Conservation (phyloP, 2,329 filamentous ascomycete species). For the Fusarium piperis region DNA sequence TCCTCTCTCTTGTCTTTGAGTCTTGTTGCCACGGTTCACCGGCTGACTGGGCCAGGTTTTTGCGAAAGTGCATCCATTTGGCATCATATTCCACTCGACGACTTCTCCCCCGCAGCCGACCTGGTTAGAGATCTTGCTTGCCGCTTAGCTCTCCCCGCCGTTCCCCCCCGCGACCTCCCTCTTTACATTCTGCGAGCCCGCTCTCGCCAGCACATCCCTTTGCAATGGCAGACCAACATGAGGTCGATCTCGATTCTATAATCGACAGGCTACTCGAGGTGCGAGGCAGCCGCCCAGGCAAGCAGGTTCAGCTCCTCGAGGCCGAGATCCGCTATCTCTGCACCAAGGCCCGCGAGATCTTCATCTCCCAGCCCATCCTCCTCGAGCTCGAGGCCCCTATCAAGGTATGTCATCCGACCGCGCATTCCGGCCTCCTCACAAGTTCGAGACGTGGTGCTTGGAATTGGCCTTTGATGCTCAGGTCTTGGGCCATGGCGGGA, state of each 20-base stretch:
- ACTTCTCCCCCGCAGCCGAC: conserved; percentile 42
- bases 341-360: conserved; percentile 98
- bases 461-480: not conserved
- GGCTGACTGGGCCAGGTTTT: conserved; percentile 41
- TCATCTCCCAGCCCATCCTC: conserved; percentile 98
- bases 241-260: conserved; percentile 99
- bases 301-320: conserved; percentile 97
- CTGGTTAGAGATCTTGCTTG: conserved; percentile 44
- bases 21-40: conserved; percentile 24
- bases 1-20: not conserved
- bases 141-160: conserved; percentile 31
- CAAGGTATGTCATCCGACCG: conserved; percentile 73
- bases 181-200: conserved; percentile 52
- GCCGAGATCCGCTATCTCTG: conserved; percentile 96
- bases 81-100: conserved; percentile 41
- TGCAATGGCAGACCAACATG: conserved; percentile 74
- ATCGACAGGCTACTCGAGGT: conserved; percentile 98
- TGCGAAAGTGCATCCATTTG: conserved; percentile 48
- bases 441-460: not conserved
- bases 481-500: not conserved
- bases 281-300: conserved; percentile 95
- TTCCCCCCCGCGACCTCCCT: conserved; percentile 38
- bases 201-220: conserved; percentile 47
- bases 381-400: conserved; percentile 98
- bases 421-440: conserved; percentile 1